Evolutionary conservation across 2,329 filamentous ascomycete species (phyloP).

Genomic region (Colletotrichum gigasporum): DNA sequence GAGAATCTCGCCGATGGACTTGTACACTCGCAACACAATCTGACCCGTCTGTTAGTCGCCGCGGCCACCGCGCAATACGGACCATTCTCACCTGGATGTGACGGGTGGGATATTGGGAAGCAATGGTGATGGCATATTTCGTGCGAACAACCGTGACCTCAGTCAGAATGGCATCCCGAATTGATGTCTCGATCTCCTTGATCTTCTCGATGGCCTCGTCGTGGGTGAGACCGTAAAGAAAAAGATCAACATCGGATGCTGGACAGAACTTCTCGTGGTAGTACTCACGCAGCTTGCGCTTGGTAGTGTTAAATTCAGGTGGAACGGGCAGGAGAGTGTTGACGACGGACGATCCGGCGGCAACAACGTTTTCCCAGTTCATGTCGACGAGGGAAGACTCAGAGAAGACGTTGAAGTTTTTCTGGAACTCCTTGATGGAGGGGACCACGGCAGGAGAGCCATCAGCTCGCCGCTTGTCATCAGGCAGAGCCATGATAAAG

Average conservation of each 20-base stretch:
- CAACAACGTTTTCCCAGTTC: slow-evolving; percentile 85
- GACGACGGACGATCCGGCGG: slow-evolving; percentile 81
- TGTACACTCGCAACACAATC: slow-evolving; percentile 87
- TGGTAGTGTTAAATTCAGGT: slow-evolving; percentile 67
- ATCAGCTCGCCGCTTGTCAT: slow-evolving; percentile 67
- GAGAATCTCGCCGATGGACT: slow-evolving; percentile 83
- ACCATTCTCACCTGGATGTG: slow-evolving; percentile 69
- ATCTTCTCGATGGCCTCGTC: slow-evolving; percentile 85
- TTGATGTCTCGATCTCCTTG: slow-evolving; percentile 78
- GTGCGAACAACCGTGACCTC: slow-evolving; percentile 87
- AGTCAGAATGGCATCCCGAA: slow-evolving; percentile 81
- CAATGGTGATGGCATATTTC: slow-evolving; percentile 88
- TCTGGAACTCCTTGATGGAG: slow-evolving; percentile 75
- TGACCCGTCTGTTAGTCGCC: slow-evolving; percentile 44
- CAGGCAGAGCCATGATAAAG: slow-evolving; percentile 75
- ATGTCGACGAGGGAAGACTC: slow-evolving; percentile 80
- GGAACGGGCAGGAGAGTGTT: slow-evolving; percentile 81
- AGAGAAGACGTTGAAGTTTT: slow-evolving; percentile 84
- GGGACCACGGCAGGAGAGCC: slow-evolving; percentile 75
- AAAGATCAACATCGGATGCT: slow-evolving; percentile 87
- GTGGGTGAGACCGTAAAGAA: slow-evolving; percentile 82
- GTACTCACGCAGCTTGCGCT: slow-evolving; percentile 73
- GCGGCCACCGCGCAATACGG: not conserved
- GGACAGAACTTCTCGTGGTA: slow-evolving; percentile 85
- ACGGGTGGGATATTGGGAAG: slow-evolving; percentile 82